Percentiles rank a stretch among this genome's conserved stretches.
Evolutionary conservation across 306 rosid species (phyloP).

Genomic region (Quercus gilva): DNA sequence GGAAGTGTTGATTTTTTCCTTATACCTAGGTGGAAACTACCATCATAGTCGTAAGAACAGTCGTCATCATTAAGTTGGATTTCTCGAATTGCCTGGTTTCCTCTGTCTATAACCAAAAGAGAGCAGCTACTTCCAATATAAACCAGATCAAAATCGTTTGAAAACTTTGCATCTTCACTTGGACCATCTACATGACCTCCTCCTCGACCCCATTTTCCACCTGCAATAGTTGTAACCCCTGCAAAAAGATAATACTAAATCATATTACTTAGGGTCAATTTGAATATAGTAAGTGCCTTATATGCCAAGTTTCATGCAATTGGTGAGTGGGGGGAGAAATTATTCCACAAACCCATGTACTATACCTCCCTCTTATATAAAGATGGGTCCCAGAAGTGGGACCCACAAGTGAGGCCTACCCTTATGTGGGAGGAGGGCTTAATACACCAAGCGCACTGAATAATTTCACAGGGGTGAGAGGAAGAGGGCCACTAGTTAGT

Average conservation of each 20-base stretch:
- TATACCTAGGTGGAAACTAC: conserved; percentile 71
- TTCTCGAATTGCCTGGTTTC: conserved; percentile 93
- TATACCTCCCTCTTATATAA: too few relatives aligned
- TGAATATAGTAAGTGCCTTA: not conserved
- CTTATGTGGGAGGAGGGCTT: too few relatives aligned
- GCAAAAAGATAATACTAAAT: conserved; percentile 15
- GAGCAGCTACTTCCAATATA: conserved; percentile 79
- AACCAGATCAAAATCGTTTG: conserved; percentile 81
- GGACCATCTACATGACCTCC: conserved; percentile 97
- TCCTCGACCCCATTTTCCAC: conserved; percentile 80
- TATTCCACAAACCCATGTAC: too few relatives aligned
- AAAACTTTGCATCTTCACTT: conserved; percentile 94
- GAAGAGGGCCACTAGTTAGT: too few relatives aligned
- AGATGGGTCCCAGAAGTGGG: too few relatives aligned
- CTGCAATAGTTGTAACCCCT: conserved; percentile 98
- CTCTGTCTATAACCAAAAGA: conserved; percentile 88
- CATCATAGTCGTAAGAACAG: conserved; percentile 50
- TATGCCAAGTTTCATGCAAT: not conserved
- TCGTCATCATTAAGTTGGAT: conserved; percentile 83
- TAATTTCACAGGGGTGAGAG: too few relatives aligned
- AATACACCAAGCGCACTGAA: too few relatives aligned
- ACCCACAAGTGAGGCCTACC: too few relatives aligned
- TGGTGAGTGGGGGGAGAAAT: not conserved
- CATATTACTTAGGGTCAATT: conserved; percentile 2
- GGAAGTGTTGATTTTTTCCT: not conserved